Evolutionary conservation across 495 filamentous ascomycete species (phyloP).

Genomic region (Aspergillus ellipticus): DNA sequence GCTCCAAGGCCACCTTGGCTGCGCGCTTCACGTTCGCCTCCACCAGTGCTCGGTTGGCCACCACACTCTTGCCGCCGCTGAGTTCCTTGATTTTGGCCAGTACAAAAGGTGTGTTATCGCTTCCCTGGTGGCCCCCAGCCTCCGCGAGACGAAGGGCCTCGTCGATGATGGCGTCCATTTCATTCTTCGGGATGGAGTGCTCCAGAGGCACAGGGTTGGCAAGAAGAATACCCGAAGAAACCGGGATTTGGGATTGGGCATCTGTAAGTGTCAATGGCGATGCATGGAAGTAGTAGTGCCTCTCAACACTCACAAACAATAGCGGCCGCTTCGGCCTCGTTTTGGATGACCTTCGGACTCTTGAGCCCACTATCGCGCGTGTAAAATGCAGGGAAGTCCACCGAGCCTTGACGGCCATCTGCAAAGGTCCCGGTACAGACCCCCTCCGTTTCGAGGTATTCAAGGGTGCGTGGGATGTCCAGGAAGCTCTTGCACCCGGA

Average conservation of each 20-base stretch:
- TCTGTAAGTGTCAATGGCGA: constrained; percentile 36
- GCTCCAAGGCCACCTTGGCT: constrained; percentile 71
- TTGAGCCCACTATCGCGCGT: constrained; percentile 75
- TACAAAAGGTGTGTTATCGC: constrained; percentile 85
- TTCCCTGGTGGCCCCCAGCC: constrained; percentile 64
- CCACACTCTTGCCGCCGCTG: constrained; percentile 66
- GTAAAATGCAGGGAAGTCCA: constrained; percentile 91
- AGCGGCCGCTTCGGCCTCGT: constrained; percentile 78
- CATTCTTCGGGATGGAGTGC: constrained; percentile 61
- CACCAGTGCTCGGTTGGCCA: constrained; percentile 74
- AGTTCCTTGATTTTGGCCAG: constrained; percentile 76
- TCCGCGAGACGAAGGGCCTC: constrained; percentile 70
- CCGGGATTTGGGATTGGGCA: constrained; percentile 58
- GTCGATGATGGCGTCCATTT: constrained; percentile 72
- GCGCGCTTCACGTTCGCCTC: constrained; percentile 76
- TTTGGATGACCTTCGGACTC: constrained; percentile 69
- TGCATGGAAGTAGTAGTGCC: background rate
- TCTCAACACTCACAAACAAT: constrained; percentile 72
- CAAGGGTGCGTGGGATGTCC: constrained; percentile 84
- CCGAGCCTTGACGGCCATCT: constrained; percentile 60
- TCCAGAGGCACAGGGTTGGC: constrained; percentile 81
- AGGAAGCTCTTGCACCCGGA: constrained; percentile 95
- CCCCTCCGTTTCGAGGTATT: constrained; percentile 93
- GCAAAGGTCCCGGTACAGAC: constrained; percentile 85
- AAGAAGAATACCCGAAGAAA: constrained; percentile 74